A percentile compares a stretch with the other conserved stretches of the same genome.
Conservation (phyloP, 352 stramenopile genomes). For the Globisporangium viniferum region DNA sequence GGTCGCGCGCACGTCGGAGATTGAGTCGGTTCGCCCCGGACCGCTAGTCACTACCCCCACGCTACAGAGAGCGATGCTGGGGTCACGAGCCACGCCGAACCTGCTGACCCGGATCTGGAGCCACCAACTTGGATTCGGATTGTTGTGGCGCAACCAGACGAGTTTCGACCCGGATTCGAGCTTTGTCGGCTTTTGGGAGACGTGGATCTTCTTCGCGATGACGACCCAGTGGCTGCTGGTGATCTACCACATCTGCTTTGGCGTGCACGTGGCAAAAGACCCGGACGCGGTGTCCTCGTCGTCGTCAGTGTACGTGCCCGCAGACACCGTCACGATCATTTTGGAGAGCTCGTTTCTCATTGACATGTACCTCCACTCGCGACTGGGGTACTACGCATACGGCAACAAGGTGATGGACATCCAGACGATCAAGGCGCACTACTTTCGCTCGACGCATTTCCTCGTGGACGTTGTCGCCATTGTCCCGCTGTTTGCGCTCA, state of each 20-base stretch:
- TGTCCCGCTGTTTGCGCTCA: constrained; percentile 42
- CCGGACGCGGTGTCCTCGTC: constrained; percentile 4
- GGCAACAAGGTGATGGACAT: constrained; percentile 67
- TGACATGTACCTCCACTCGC: constrained; percentile 47
- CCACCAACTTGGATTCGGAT: not conserved
- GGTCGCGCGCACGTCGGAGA: constrained; percentile 29
- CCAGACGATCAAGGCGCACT: constrained; percentile 33
- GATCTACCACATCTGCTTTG: constrained; percentile 53
- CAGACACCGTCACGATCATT: constrained; percentile 30
- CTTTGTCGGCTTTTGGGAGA: constrained; percentile 51
- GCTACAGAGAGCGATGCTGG: not conserved
- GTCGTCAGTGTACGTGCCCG: constrained; percentile 16
- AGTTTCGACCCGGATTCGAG: constrained; percentile 49
- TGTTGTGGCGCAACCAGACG: not conserved
- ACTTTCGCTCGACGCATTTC: constrained; percentile 40
- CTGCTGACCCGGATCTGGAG: not conserved
- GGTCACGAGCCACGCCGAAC: not conserved
- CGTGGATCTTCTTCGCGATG: constrained; percentile 36
- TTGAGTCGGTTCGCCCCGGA: constrained; percentile 20
- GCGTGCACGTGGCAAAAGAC: constrained; percentile 9
- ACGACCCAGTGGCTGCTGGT: constrained; percentile 40
- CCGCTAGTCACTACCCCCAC: not conserved
- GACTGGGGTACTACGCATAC: constrained; percentile 58
- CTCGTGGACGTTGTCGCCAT: constrained; percentile 40
- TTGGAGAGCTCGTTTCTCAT: constrained; percentile 46